Evolutionary conservation across 805 yeast genomes (phyloP).

Genomic region (Cyberlindnera xishuangbannaensis): DNA sequence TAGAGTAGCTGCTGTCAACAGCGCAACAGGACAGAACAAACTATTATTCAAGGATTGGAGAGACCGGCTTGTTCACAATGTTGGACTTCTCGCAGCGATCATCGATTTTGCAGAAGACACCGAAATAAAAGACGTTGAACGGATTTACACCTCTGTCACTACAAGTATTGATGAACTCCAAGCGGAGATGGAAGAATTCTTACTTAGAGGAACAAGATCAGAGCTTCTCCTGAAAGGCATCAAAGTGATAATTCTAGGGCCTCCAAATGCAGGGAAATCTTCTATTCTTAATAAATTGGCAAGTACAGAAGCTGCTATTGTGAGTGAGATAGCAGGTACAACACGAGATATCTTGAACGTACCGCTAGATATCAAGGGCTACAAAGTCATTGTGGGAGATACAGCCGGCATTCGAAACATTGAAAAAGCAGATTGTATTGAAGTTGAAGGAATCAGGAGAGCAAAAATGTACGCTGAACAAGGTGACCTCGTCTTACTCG

Average conservation of each 20-base stretch:
- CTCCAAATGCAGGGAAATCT: constrained; percentile 96
- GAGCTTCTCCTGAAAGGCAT: constrained; percentile 71
- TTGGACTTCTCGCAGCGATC: constrained; percentile 77
- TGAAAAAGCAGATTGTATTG: constrained; percentile 49
- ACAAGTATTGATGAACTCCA: constrained; percentile 36
- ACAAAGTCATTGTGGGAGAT: constrained; percentile 78
- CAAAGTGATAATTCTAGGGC: constrained; percentile 69
- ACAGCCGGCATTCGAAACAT: constrained; percentile 82
- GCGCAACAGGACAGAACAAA: constrained; percentile 67
- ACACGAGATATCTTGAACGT: constrained; percentile 86
- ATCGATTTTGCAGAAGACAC: constrained; percentile 96
- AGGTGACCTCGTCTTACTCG: constrained; percentile 66
- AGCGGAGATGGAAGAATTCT: constrained; percentile 37
- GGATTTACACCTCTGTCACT: constrained; percentile 47
- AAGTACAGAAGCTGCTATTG: constrained; percentile 80
- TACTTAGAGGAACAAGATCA: constrained; percentile 44
- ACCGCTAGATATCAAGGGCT: constrained; percentile 77
- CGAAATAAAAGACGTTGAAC: constrained; percentile 60
- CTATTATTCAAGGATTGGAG: constrained; percentile 62
- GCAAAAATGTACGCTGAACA: constrained; percentile 55
- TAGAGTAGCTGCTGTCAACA: constrained; percentile 63
- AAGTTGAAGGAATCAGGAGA: constrained; percentile 72
- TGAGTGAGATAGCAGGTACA: constrained; percentile 88
- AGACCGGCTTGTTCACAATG: constrained; percentile 49
- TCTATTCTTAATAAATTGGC: constrained; percentile 75